Evolutionary conservation across 345 rosid genomes (phyloP), one percentile per base, ranked within the genome.

Genomic region (Dimocarpus longan): DNA sequence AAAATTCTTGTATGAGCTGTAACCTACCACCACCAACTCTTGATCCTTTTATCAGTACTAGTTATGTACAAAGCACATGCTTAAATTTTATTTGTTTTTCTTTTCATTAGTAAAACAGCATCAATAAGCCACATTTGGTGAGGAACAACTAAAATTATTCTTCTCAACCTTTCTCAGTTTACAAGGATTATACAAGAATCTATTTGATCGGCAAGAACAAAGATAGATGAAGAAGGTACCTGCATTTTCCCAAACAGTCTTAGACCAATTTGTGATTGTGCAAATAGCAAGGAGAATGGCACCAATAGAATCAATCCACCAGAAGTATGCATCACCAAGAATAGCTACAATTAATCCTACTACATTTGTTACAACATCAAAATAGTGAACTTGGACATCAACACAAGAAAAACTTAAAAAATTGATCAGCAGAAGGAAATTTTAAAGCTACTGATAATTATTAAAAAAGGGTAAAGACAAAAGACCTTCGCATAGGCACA

Each of bases 241-340:
- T 77, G 99, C 95, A 80, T 93, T 96, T 86, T 96, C 99, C 83
- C 89, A 79, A 67, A 96, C 99, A 10, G 98, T 92, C 37, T 82
- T 89, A 2, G 98, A 93, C 98, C 99, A 95, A 72, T 92, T 92
- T 71, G 82, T 7, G 42, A 95, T 95, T n/a, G 96, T 95, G 80
- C 93, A 95, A 8, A 95, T 70, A 48, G 98, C 98, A 63, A 93
- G 94, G 48, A 88, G 74, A 46, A 92, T 90, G 32, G 97, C 98
- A 75, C 97, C 99, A 26, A 78, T 81, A 2, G 99, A 96, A 74
- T 95, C 99, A 16, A 95, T 91, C 98, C 97, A 95, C 99, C 96
- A 95, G 72, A 82, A 88, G 79, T 70, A 85, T 46, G 83, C 80
- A 85, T 93, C 92, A 48, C 94, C 98, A 42, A 95, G 92, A 82